Percentiles rank a stretch among this genome's conserved stretches.
phyloP scores from a whole-genome alignment of 257 asterid species.

The Anisodus tanguticus region DNA sequence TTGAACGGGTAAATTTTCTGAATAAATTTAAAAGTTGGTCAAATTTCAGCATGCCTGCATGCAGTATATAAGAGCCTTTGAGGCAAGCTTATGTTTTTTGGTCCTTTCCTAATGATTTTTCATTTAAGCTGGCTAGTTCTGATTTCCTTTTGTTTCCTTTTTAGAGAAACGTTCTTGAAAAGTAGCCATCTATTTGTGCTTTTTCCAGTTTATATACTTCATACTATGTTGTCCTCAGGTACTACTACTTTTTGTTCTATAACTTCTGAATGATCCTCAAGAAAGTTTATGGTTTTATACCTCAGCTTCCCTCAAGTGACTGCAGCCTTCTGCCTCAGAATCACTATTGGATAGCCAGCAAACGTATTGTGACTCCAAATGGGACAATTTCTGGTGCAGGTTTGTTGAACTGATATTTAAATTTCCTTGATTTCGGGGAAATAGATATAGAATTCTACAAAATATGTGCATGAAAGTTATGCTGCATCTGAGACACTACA shows the following conservation, averaged over 20 bases:
- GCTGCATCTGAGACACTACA: neutral
- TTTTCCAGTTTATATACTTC: constrained; percentile 15
- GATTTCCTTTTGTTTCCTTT: neutral
- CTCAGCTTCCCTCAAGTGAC: constrained; percentile 56
- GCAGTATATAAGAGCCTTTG: neutral
- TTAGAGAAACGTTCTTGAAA: neutral
- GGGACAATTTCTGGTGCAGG: constrained; percentile 87
- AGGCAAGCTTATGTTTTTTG: constrained; percentile 9
- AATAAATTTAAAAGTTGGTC: neutral
- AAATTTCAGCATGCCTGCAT: constrained; percentile 8
- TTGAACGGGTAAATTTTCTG: neutral
- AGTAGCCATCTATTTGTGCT: neutral
- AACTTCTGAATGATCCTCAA: constrained; percentile 29
- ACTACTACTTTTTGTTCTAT: neutral
- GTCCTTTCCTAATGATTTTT: neutral
- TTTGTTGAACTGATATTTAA: constrained; percentile 36
- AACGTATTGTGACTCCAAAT: constrained; percentile 74
- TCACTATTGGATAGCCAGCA: constrained; percentile 91
- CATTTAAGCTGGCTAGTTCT: neutral
- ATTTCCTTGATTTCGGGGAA: neutral
- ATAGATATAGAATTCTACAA: neutral
- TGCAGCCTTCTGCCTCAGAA: constrained; percentile 76
- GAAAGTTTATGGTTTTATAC: constrained; percentile 8
- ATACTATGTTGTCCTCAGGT: neutral
- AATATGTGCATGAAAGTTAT: neutral